These are phyloP conservation scores for Coemansia aciculifera DNA, from an alignment of 192 early-diverging fungal species.

Conservation along the genomic window DNA sequence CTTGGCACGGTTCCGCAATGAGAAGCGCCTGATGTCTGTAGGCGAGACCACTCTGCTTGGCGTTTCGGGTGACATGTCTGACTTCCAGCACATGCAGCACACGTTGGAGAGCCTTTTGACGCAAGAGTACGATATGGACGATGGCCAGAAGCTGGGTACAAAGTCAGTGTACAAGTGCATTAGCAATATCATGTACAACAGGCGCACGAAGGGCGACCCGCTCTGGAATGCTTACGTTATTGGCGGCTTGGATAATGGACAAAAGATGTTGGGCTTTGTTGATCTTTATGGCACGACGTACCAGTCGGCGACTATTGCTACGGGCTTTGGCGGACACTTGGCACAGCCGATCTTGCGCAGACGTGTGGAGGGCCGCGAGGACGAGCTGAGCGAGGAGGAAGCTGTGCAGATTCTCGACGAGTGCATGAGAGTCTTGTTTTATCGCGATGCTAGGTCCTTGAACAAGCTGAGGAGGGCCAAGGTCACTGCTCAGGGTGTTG, in stretches of 20 bases:
- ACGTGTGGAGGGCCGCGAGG: slow-evolving; percentile 81
- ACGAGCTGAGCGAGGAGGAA: slow-evolving; percentile 87
- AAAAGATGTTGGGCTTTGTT: slow-evolving; percentile 87
- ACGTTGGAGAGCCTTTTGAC: slow-evolving; percentile 78
- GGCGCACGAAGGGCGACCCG: slow-evolving; percentile 86
- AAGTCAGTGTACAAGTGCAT: slow-evolving; percentile 90
- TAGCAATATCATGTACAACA: slow-evolving; percentile 86
- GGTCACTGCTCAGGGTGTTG: slow-evolving; percentile 77
- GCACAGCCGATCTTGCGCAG: slow-evolving; percentile 92
- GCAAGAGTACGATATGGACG: slow-evolving; percentile 84
- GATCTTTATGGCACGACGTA: slow-evolving; percentile 95
- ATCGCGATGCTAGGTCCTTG: slow-evolving; percentile 89
- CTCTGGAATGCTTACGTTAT: slow-evolving; percentile 96
- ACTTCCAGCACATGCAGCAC: slow-evolving; percentile 91
- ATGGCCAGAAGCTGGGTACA: slow-evolving; percentile 84
- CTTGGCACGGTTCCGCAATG: slow-evolving; percentile 87
- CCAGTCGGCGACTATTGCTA: slow-evolving; percentile 85
- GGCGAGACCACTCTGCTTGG: slow-evolving; percentile 88
- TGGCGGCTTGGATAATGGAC: slow-evolving; percentile 77
- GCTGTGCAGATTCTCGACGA: slow-evolving; percentile 82
- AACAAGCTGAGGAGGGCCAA: slow-evolving; percentile 95
- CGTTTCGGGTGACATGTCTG: slow-evolving; percentile 89
- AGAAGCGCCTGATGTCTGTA: slow-evolving; percentile 76
- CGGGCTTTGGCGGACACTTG: slow-evolving; percentile 89
- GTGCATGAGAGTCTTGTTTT: slow-evolving; percentile 90